These are phyloP conservation scores for Pyrenophora teres DNA, from an alignment of 2,329 filamentous ascomycete genomes.

Conservation along the genomic window DNA sequence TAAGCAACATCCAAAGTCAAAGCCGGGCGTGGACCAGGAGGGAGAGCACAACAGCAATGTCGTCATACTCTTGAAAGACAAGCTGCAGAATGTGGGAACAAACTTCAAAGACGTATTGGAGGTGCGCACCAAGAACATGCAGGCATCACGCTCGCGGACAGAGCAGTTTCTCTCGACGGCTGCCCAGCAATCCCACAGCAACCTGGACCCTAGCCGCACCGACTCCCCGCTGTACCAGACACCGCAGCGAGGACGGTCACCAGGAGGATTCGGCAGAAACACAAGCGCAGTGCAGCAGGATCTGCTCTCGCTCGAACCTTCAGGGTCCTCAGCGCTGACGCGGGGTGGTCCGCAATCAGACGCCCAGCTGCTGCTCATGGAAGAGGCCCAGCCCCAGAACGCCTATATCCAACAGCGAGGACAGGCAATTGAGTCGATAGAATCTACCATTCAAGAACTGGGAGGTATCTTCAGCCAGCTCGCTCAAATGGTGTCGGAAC, in stretches of 20 bases:
- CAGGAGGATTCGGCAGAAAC: slow-evolving; percentile 51
- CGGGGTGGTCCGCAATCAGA: slow-evolving; percentile 67
- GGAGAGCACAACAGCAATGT: slow-evolving; percentile 99
- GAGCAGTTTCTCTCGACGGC: slow-evolving; percentile 97
- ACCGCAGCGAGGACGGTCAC: slow-evolving; percentile 66
- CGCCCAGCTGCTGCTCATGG: slow-evolving; percentile 84
- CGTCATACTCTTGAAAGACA: slow-evolving; percentile 86
- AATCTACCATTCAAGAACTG: slow-evolving; percentile 90
- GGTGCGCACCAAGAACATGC: slow-evolving; percentile 95
- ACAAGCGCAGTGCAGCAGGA: slow-evolving; percentile 60
- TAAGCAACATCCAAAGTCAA: slow-evolving; percentile 71
- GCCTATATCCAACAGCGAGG: slow-evolving; percentile 91
- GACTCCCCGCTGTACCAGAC: slow-evolving; percentile 87
- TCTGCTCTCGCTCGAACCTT: slow-evolving; percentile 80
- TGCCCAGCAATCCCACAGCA: slow-evolving; percentile 70
- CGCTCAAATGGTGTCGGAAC: slow-evolving; percentile 95
- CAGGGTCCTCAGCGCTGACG: slow-evolving; percentile 51
- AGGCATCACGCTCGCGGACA: slow-evolving; percentile 86
- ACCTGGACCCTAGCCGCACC: slow-evolving; percentile 68
- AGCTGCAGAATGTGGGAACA: slow-evolving; percentile 86
- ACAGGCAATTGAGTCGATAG: slow-evolving; percentile 95
- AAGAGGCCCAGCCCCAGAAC: slow-evolving; percentile 84
- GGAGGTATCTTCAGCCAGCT: slow-evolving; percentile 93
- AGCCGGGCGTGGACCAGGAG: slow-evolving; percentile 67
- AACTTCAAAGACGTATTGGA: slow-evolving; percentile 98